Conservation (phyloP, 1,139 yeast species). For the Blastobotrys raffinosifermentans region DNA sequence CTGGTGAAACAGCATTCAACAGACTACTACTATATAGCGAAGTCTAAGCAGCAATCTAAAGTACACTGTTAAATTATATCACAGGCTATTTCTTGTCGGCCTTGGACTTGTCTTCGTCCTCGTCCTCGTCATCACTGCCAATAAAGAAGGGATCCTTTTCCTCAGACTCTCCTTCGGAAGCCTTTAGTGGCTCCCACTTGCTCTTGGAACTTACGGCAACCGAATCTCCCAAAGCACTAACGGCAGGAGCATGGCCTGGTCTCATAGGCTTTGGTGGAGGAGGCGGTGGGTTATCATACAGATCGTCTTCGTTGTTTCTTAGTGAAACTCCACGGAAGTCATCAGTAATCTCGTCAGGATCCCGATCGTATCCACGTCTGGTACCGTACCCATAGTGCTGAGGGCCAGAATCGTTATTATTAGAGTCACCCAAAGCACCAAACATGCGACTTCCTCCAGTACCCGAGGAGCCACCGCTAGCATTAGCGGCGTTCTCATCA, state of each 20-base stretch:
- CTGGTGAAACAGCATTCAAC: too few relatives aligned
- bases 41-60: too few relatives aligned
- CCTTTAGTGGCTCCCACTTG: constrained; percentile 59
- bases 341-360: constrained; percentile 37
- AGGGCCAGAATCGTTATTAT: constrained; percentile 16
- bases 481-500: constrained; percentile 29
- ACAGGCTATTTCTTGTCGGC: constrained; percentile 1
- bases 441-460: constrained; percentile 18
- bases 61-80: too few relatives aligned
- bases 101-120: constrained; percentile 20
- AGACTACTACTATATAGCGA: too few relatives aligned
- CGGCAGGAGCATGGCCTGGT: constrained; percentile 28
- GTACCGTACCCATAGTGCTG: constrained; percentile 8
- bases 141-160: constrained; percentile 69
- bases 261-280: constrained; percentile 34
- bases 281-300: constrained; percentile 3
- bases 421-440: constrained; percentile 22
- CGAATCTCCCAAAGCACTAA: constrained; percentile 29
- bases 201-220: constrained; percentile 18
- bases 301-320: constrained; percentile 37
- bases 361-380: constrained; percentile 18
- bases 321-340: constrained; percentile 55
- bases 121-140: constrained; percentile 74
- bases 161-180: constrained; percentile 48
- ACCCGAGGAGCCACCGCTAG: constrained; percentile 4